Evolutionary conservation across 73 alveolate species (phyloP).

Genomic region (Tetrahymena elliotti): DNA sequence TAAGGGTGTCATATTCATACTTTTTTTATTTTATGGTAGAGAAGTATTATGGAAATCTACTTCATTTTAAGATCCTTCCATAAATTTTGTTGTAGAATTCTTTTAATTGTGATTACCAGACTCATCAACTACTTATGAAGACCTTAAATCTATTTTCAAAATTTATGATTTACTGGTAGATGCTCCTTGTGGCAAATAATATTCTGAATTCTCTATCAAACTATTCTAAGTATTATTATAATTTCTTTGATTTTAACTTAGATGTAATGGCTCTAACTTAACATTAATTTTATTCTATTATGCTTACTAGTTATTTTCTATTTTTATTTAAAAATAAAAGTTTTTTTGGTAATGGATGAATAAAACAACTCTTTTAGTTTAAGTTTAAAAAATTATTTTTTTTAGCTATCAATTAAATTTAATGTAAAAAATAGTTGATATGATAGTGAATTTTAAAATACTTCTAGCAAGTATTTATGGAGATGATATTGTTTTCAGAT

Average conservation of each 20-base stretch:
- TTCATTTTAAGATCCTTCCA: not conserved
- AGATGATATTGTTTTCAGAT: not conserved
- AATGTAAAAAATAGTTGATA: too few species aligned
- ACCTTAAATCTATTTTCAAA: not conserved
- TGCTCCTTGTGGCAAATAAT: not conserved
- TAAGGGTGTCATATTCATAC: not conserved
- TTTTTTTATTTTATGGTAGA: not conserved
- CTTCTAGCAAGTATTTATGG: not conserved
- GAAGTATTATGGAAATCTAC: not conserved
- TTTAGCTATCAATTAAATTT: too few species aligned
- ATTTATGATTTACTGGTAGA: not conserved
- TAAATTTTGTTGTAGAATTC: not conserved
- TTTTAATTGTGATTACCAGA: not conserved
- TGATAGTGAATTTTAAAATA: not conserved
- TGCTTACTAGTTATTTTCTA: not conserved
- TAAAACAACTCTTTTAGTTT: too few species aligned
- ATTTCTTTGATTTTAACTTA: not conserved
- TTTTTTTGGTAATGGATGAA: too few species aligned
- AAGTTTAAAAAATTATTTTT: too few species aligned
- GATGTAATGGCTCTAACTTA: not conserved
- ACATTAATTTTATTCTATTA: not conserved
- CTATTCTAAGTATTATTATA: not conserved
- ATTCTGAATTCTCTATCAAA: not conserved
- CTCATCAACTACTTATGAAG: not conserved
- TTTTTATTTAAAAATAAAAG: too few species aligned